phyloP scores from a whole-genome alignment of 2,329 filamentous ascomycete species.

The Fusarium sp. region DNA sequence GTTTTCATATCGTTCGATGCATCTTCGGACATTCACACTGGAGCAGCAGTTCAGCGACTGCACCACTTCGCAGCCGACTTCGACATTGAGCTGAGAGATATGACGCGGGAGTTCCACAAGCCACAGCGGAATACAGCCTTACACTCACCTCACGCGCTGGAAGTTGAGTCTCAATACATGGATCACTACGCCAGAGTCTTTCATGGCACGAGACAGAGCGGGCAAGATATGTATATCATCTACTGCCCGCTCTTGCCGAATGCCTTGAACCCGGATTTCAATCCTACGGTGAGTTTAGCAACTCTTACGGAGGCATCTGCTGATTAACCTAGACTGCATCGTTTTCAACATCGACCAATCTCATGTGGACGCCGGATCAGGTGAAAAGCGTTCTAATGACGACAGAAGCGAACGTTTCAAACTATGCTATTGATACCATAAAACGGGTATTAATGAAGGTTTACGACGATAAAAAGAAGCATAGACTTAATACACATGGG shows the following conservation, averaged over 20 bases:
- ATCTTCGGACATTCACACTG: constrained; percentile 31
- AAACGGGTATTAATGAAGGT: constrained; percentile 20
- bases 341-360: constrained; percentile 40
- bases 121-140: rapidly evolving
- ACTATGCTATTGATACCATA: constrained; percentile 29
- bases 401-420: constrained; percentile 11
- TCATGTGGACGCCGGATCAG: constrained; percentile 38
- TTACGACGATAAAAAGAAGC: constrained; percentile 16
- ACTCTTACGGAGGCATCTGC: rapidly evolving
- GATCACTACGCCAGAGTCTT: constrained; percentile 33
- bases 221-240: constrained; percentile 15
- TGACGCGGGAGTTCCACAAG: neutral
- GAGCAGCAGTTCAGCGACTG: constrained; percentile 27
- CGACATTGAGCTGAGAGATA: constrained; percentile 14
- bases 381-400: constrained; percentile 19
- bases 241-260: constrained; percentile 39
- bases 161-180: neutral
- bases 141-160: rapidly evolving
- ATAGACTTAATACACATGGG: neutral
- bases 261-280: neutral
- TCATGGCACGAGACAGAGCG: constrained; percentile 6
- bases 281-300: constrained; percentile 26
- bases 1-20: constrained; percentile 36
- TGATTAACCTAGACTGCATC: constrained; percentile 9
- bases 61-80: constrained; percentile 39